Base-by-base conservation (phyloP, 1,139 yeast genomes). In the Diutina catenulata region DNA sequence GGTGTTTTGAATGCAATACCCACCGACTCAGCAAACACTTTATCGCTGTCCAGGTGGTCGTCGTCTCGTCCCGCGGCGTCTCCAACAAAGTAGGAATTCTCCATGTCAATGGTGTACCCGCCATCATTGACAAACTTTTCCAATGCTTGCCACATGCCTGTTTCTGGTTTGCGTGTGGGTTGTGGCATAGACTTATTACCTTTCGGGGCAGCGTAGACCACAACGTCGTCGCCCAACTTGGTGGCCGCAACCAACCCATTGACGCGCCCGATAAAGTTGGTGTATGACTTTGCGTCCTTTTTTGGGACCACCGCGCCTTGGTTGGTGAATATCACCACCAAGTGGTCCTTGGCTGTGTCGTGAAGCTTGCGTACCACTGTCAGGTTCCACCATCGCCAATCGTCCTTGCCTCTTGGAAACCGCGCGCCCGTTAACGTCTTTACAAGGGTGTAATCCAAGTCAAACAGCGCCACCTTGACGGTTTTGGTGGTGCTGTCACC, bases 1-100 rank as follows among this genome's bases (percentile, higher is more conserved):
- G 97, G 96, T 0, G 75, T 62, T 40, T 59, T 59, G 51, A 84
- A 87, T 28, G 49, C 47, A 2, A 87, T 37, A 0, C 72, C 71
- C 1, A 70, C 51, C 19, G 62, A 67, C 37, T 62, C 48, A 0
- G 97, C 95, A 63, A 88, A 86, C 42, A 44, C 50, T 45, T 56
- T 56, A 53, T 88, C 97, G 39, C 83, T 70, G 48, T 83, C 88
- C 65, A 88, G 81, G 53, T 78, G 80, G 54, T 88, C 97, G 0
- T 51, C 54, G 1, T 54, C 50, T 39, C 97, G 63, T 0, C 97
- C 98, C 6, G 96, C 97, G 0, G 97, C 97, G 60, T 91, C 98
- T 4, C 98, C 98, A n/a, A 88, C 88, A 52, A 59, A 91, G 45
- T 80, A 71, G 40, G 83, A 73, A 21, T 59, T 47, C 1, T 57